phyloP scores from a whole-genome alignment of 768 basidiomycete genomes.

The Chalciporus sphaerocephalus region DNA sequence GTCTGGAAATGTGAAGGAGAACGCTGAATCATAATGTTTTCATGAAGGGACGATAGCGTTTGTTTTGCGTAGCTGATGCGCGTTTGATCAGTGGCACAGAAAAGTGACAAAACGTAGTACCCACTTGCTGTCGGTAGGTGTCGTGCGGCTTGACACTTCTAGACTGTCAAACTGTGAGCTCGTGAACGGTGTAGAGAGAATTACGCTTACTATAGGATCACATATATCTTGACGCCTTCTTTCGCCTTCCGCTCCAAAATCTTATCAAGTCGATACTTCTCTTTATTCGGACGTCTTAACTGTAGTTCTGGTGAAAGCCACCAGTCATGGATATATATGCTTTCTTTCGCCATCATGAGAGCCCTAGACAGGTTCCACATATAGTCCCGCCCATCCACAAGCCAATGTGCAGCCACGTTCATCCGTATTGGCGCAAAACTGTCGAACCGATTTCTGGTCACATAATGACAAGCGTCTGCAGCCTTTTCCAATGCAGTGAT shows the following conservation, averaged over 20 bases:
- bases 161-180: conserved; percentile 47
- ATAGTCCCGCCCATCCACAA: conserved; percentile 98
- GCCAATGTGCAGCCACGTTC: conserved; percentile 96
- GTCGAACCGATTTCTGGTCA: conserved; percentile 79
- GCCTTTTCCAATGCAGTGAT: conserved; percentile 86
- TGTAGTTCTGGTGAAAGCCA: conserved; percentile 92
- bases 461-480: conserved; percentile 72
- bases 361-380: conserved; percentile 96
- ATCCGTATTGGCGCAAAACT: conserved; percentile 90
- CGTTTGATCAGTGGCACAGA: conserved; percentile 6
- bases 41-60: conserved; percentile 69
- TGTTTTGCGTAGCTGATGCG: conserved; percentile 79
- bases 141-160: conserved; percentile 93
- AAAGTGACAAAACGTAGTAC: conserved; percentile 22
- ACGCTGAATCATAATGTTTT: conserved; percentile 93
- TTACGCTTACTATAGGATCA: conserved; percentile 81
- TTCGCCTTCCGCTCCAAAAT: conserved; percentile 87
- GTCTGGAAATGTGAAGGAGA: conserved; percentile 98
- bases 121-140: conserved; percentile 89
- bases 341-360: conserved; percentile 80
- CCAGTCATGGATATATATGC: conserved; percentile 97
- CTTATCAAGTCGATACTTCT: conserved; percentile 80
- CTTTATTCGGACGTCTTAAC: conserved; percentile 79
- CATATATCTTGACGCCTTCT: conserved; percentile 92
- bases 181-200: background rate